Conservation (phyloP, 192 early-diverging fungal species). For the Linnemannia zychae region DNA sequence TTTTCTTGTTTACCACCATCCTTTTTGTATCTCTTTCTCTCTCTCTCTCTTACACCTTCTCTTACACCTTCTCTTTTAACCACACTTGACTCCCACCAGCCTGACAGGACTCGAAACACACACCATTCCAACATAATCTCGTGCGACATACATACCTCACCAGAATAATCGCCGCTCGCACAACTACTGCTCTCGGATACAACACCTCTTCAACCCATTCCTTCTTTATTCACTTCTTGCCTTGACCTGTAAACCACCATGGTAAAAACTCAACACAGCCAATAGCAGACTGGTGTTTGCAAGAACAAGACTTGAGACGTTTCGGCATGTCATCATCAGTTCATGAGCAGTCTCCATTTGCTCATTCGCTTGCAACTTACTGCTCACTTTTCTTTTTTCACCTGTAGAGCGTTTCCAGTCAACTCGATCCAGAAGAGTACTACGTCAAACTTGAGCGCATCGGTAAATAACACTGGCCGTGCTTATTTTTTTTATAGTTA, state of each 20-base stretch:
- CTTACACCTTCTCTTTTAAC: neutral
- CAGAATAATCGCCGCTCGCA: neutral
- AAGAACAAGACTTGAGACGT: neutral
- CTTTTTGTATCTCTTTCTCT: neutral
- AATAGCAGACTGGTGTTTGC: neutral
- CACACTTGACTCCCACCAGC: neutral
- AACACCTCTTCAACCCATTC: neutral
- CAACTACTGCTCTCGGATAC: neutral
- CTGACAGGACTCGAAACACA: neutral
- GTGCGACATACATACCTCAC: neutral
- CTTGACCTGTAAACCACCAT: neutral
- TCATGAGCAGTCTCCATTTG: neutral
- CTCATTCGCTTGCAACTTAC: neutral
- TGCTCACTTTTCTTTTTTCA: neutral
- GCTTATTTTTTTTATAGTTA: conserved; percentile 3
- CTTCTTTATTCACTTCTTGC: neutral
- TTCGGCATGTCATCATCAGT: neutral
- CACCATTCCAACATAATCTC: neutral
- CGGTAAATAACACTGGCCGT: conserved; percentile 54
- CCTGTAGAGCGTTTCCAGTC: conserved; percentile 52
- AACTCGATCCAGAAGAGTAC: conserved; percentile 72
- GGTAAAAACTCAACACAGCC: neutral
- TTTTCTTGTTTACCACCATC: neutral
- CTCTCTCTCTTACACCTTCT: neutral
- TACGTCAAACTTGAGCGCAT: conserved; percentile 79